Base-by-base conservation (phyloP, 2,329 filamentous ascomycete species). In the Clonostachys chloroleuca region DNA sequence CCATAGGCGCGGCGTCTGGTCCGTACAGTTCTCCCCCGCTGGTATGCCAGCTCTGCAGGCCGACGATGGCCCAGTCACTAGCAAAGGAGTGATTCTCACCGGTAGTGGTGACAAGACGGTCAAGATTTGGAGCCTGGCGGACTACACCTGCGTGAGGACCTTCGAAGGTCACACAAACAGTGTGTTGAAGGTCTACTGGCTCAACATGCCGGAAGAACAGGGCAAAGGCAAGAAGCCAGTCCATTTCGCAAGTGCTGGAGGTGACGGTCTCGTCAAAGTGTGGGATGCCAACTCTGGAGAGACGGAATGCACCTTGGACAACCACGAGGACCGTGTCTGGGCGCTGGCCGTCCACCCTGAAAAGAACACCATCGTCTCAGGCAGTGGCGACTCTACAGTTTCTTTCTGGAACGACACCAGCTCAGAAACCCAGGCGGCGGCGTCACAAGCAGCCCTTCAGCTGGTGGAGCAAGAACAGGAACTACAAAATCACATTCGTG, bases 151-250 rank as follows among this genome's bases (percentile, higher is more conserved):
- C 66, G 73, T 99, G 42, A 78, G 92, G 48, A 97, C 94, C 0
- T 94, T 97, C 47, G 95, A 99, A 67, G 94, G 94, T 0, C 94
- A 99, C 66, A 92, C 91, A 6, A 95, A 97, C 69, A 96, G 89
- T 57, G 88, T 99, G 4, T 74, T 99, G 34, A 97, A 97, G 68
- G 88, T 96, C 3, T 80, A 88, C 5, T 99, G 94, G 94, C 75
- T 99, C 5, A 80, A 76, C 42, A 64, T 78, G 48, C 70, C 80
- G 3, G 59, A 62, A 6, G 68, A 69, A 24, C 67, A 77, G 49
- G 72, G 78, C 17, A 72, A 77, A 43, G 65, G 69, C 24, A 85
- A 81, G 61, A 78, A 78, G 52, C 78, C 80, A 20, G 74, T 89
- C 1, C 83, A 88, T 49, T 81, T 96, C 49, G 90, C 88, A 34